Evolutionary conservation across 345 rosid genomes (phyloP), one percentile per base, ranked within the genome.

Genomic region (Streptanthus diversifolius): DNA sequence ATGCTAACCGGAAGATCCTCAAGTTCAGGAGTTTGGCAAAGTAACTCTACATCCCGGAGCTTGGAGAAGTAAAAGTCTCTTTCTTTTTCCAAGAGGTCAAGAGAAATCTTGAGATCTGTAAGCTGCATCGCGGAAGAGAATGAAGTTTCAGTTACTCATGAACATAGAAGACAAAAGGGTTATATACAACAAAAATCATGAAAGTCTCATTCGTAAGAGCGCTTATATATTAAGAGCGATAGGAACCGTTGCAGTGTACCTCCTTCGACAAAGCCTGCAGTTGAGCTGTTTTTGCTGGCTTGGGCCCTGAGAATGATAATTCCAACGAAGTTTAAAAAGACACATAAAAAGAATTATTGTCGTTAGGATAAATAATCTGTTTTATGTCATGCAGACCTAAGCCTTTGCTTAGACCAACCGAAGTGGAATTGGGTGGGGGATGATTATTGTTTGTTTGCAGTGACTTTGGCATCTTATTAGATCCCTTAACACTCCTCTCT

Each of bases 11-110:
- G 92, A 48, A 87, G 17, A 63, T 79, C 73, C 68, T 88, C 96
- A 39, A 86, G 33, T 30, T 82, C 88, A 9, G 95, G 89, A 72
- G 84, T 71, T 82, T 89, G 97, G 77, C 99, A 91, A 37, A 90
- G 90, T 66, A 88, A 75, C 75, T 91, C 95, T 25, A 95, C 82
- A 72, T 90, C 95, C 51, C 97, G 84, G 56, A 91, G 71, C 79
- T 95, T 95, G 8, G 91, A 83, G 77, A 87, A 83, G 90, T 95
- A 95, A 77, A 95, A 95, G 70, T 95, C 95, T 74, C 96, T 85
- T 74, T 95, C 99, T 72, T 95, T 91, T 72, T 86, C 97, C 84
- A 87, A 72, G 72, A 79, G 79, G 68, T 90, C 90, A 63, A 82
- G 74, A 8, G 95, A 85, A 59, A 95, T 83, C 83, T 91, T 91